Evolutionary conservation across 2,329 filamentous ascomycete species (phyloP), one percentile per base, ranked within the genome.

Genomic region (Chrysoporthe cubensis): DNA sequence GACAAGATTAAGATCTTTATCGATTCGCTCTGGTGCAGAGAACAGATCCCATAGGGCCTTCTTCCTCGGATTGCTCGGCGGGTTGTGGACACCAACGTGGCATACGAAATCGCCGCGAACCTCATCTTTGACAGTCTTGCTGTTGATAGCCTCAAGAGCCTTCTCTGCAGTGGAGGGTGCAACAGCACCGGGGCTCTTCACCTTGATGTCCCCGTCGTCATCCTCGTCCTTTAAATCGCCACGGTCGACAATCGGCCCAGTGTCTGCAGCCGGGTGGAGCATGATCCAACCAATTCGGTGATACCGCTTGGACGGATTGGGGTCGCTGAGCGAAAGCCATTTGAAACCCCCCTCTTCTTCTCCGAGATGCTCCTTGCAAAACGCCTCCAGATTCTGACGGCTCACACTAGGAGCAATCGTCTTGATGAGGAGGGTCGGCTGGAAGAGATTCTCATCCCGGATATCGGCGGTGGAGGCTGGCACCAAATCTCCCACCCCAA

Each of bases 201-300:
- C 83, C 52, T 87, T 83, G 72, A 83, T 78, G 58, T 88, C 87
- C 16, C 85, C 85, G 66, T 87, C 86, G 11, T 78, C 81, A 66
- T 89, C 86, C 57, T 91, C 90, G 61, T 93, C 91, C 71, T 91
- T 89, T 14, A 87, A 86, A 72, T 96, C 91, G n/a, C 87, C 85
- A 70, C 90, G 86, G 73, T 96, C 92, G 69, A 90, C 82, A 14
- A 89, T 84, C 59, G 86, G 83, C 6, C 85, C 80, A 32, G 86
- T 83, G 66, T 96, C 92, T 0, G 91, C 85, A 16, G 88, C 88
- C 18, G 93, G 91, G 75, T 98, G 91, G 11, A 99, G 85, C 86
- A 98, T 96, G 69, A 99, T 96, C 95, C 96, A 99, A 32, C 96
- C 96, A 78, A 99, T 98, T 32, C 96, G 91, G 77, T 99, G 96